Evolutionary conservation across 164 flowering plant genomes (phyloP).

Genomic region (Tetrastigma voinierianum): DNA sequence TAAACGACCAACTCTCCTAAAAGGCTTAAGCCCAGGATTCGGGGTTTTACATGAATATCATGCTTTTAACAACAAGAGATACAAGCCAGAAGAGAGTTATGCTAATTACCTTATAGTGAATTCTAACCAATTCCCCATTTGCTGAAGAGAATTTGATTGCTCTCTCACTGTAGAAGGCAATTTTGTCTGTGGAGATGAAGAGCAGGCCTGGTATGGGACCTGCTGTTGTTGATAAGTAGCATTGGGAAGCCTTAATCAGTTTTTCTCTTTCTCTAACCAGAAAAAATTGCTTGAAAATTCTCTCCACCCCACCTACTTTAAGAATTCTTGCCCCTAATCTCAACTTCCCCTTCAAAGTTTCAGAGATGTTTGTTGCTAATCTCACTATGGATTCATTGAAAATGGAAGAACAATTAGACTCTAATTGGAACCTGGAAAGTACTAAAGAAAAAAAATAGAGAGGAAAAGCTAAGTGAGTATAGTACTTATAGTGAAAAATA

Average conservation of each 20-base stretch:
- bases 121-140: constrained; percentile 26
- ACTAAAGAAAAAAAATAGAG: no score
- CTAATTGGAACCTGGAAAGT: no score
- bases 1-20: no score
- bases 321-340: constrained; percentile 46
- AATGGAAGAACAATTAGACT: neutral
- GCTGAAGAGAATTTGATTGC: constrained; percentile 32
- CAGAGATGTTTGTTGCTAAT: constrained; percentile 41
- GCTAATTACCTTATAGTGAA: constrained; percentile 42
- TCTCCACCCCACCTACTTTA: constrained; percentile 42
- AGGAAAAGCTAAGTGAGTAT: no score
- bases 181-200: constrained; percentile 43
- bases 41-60: neutral
- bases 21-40: no score
- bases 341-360: constrained; percentile 46
- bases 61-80: neutral
- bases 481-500: no score
- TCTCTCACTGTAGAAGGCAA: constrained; percentile 52
- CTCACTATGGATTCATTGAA: constrained; percentile 32
- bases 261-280: constrained; percentile 39
- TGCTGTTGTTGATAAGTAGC: constrained; percentile 52
- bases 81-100: no score
- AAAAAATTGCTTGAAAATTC: constrained; percentile 33
- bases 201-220: constrained; percentile 62
- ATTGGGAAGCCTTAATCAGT: constrained; percentile 44